A percentile compares a stretch with the other conserved stretches of the same genome.
Conservation (phyloP, 2,329 filamentous ascomycete genomes). For the Fusarium metavorans region DNA sequence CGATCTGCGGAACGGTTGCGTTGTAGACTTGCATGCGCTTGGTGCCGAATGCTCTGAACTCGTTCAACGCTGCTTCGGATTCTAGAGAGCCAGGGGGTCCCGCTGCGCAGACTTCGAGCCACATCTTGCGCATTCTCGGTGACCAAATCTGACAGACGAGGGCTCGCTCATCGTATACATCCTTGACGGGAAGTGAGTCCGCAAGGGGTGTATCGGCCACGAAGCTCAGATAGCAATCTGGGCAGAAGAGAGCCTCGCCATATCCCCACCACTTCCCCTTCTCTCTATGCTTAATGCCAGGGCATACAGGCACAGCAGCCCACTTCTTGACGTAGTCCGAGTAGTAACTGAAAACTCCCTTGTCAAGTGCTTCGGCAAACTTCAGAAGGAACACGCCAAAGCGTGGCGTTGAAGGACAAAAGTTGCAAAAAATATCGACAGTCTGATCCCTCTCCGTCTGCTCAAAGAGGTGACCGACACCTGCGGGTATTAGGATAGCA, state of each 20-base stretch:
- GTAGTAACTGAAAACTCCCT: constrained; percentile 48
- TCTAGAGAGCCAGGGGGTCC: constrained; percentile 42
- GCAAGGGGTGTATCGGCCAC: constrained; percentile 46
- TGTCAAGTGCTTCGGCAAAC: constrained; percentile 48
- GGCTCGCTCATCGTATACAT: constrained; percentile 35
- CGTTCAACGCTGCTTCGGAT: constrained; percentile 38
- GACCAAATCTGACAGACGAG: constrained; percentile 54
- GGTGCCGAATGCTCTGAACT: constrained; percentile 45
- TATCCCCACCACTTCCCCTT: constrained; percentile 52
- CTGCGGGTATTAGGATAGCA: constrained; percentile 45
- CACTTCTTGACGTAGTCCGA: constrained; percentile 46
- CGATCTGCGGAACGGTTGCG: constrained; percentile 46
- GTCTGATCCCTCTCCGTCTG: constrained; percentile 25
- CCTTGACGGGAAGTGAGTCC: constrained; percentile 41
- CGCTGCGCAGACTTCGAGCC: constrained; percentile 44
- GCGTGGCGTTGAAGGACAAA: constrained; percentile 43
- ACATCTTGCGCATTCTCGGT: constrained; percentile 53
- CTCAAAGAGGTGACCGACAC: constrained; percentile 47
- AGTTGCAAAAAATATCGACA: constrained; percentile 46
- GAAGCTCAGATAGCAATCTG: constrained; percentile 50
- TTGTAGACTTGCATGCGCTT: constrained; percentile 46
- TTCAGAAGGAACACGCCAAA: constrained; percentile 42
- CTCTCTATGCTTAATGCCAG: constrained; percentile 41
- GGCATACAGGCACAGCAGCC: constrained; percentile 44
- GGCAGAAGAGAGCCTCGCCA: constrained; percentile 48